Conservation (phyloP, 1,139 yeast genomes). For the Zygoascus hellenicus region DNA sequence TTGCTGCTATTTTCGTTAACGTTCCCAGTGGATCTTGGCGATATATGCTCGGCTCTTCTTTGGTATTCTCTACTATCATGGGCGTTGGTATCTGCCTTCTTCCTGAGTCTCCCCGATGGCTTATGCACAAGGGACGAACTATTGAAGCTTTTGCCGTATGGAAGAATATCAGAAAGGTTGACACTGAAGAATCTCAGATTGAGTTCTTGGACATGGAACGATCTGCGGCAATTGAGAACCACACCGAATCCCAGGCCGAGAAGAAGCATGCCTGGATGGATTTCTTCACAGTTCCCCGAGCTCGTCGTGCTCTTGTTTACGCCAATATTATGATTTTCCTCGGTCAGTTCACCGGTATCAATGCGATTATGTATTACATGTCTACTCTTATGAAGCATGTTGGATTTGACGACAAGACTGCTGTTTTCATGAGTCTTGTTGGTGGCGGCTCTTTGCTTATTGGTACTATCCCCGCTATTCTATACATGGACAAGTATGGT, state of each 20-base stretch:
- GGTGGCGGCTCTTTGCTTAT: conserved; percentile 56
- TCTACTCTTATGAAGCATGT: conserved; percentile 55
- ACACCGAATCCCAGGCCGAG: conserved; percentile 33
- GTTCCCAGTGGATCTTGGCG: conserved; percentile 52
- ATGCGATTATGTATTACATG: conserved; percentile 40
- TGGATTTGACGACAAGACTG: conserved; percentile 42
- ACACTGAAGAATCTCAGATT: conserved; percentile 37
- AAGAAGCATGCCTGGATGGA: conserved; percentile 42
- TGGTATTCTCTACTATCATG: conserved; percentile 49
- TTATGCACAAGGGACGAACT: conserved; percentile 44
- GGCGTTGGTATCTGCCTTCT: conserved; percentile 46
- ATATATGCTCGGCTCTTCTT: conserved; percentile 53
- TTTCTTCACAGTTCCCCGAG: conserved; percentile 47
- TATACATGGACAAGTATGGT: conserved; percentile 56
- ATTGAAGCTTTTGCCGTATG: conserved; percentile 53
- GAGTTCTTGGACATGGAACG: conserved; percentile 48
- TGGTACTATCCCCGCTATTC: conserved; percentile 57
- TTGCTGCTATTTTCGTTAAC: conserved; percentile 50
- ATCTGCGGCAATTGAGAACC: conserved; percentile 35
- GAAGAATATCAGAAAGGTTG: conserved; percentile 45
- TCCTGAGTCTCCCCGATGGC: conserved; percentile 74
- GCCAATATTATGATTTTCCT: conserved; percentile 52
- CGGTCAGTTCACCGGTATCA: conserved; percentile 40
- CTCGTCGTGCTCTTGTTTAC: conserved; percentile 52
- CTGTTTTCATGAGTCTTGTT: conserved; percentile 35